Percentiles rank a stretch among this genome's conserved stretches.
Conservation (phyloP, 371 early-diverging fungal genomes). For the Syncephalastrum sp. region DNA sequence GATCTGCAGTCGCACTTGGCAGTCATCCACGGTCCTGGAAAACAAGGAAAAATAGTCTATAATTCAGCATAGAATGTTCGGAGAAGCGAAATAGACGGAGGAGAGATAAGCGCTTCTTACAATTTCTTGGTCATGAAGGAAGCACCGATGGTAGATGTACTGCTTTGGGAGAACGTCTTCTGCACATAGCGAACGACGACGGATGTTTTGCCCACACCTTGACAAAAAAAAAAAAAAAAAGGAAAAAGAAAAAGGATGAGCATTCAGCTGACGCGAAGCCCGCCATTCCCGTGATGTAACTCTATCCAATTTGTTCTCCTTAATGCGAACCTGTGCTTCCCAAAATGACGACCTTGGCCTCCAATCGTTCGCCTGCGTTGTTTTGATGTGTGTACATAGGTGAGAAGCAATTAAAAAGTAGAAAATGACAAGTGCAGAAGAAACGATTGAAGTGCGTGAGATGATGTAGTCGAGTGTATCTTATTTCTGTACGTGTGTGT, state of each 20-base stretch:
- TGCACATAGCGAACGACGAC: conserved; percentile 69
- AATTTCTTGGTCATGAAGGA: conserved; percentile 70
- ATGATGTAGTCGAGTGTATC: too few species aligned
- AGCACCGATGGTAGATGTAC: conserved; percentile 73
- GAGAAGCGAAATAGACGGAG: too few species aligned
- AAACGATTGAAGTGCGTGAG: too few species aligned
- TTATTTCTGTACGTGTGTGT: too few species aligned
- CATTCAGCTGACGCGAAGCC: too few species aligned
- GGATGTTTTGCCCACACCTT: conserved; percentile 74
- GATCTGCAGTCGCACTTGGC: conserved; percentile 63
- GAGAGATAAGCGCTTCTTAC: conserved; percentile 24
- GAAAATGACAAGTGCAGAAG: too few species aligned
- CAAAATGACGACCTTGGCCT: conserved; percentile 70
- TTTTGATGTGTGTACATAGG: too few species aligned
- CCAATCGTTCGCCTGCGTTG: conserved; percentile 29
- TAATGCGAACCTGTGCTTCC: conserved; percentile 59
- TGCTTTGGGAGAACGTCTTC: conserved; percentile 66
- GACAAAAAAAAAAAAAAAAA: conserved; percentile 7
- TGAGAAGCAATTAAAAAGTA: too few species aligned
- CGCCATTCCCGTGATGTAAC: too few species aligned
- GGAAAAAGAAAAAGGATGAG: conserved; percentile 4
- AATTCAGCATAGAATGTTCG: not conserved
- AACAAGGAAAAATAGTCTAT: not conserved
- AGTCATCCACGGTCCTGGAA: conserved; percentile 51
- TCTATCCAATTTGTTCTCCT: too few species aligned